Base-by-base conservation (phyloP, 495 filamentous ascomycete genomes). In the Neurospora africana region DNA sequence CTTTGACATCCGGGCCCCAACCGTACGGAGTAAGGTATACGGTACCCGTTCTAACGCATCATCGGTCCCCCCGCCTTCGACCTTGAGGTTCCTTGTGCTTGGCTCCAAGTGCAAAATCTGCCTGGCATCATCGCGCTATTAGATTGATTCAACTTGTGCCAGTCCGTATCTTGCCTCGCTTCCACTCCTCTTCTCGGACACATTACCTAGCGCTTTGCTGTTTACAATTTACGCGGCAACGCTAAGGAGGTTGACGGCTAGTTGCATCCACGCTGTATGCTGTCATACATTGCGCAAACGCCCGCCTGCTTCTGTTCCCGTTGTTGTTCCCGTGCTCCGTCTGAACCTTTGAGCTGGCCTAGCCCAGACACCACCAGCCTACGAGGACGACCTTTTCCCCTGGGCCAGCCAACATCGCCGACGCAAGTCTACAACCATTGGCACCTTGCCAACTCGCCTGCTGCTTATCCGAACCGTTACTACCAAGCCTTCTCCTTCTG, bases 231-330 rank as follows among this genome's bases (percentile, higher is more conserved):
- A 19, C 53, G 27, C 68, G 43, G 17, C 35, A 58, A 36, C 37
- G 47, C 37, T 47, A 69, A n/a, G 39, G 65, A 53, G 69, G 73
- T 69, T 38, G 38, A 69, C 79, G 79, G 79, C 71, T 77, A 69
- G 75, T 70, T 79, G 76, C 79, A 75, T 76, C 72, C 38, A 68
- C 71, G 43, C 70, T 77, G 70, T 74, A 76, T 69, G 75, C 72
- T 74, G 78, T 80, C 71, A 69, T 72, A 80, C 78, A 40, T 74
- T 72, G 72, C 65, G 75, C 79, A 79, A 75, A 76, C 79, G 33
- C 73, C 74, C 71, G 58, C 65, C 71, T 71, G 53, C 53, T 65
- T 65, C 53, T 65, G 53, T 33, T 65, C 27, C 53, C 53, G 27
- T 65, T 65, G 53, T 65, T 65, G 27, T 27, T 65, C 53, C 53